Percentiles rank a stretch among this genome's conserved stretches.
phyloP scores from a whole-genome alignment of 2,329 filamentous ascomycete species.

The Ophiostoma sp. region DNA sequence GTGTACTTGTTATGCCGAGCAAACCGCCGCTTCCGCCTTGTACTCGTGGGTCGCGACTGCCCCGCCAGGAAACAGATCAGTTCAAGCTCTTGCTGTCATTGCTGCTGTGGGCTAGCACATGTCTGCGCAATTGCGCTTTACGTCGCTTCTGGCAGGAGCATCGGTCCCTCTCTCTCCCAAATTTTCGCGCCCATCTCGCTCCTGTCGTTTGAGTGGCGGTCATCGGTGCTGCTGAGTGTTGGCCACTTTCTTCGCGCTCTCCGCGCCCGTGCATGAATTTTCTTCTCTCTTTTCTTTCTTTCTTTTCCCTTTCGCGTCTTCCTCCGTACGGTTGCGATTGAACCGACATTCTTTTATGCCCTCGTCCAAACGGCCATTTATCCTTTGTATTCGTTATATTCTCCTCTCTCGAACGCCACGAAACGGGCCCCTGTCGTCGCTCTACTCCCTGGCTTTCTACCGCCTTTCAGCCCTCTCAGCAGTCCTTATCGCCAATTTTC shows the following conservation, averaged over 20 bases:
- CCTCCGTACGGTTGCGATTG: not conserved
- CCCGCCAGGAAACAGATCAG: not conserved
- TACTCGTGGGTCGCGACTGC: slow-evolving; percentile 13
- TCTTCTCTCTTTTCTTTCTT: not conserved
- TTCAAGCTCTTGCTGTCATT: not conserved
- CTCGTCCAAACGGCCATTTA: not conserved
- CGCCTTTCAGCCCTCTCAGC: not conserved
- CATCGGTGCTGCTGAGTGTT: slow-evolving; percentile 19
- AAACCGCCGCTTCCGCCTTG: slow-evolving; percentile 13
- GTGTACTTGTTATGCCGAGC: slow-evolving; percentile 1
- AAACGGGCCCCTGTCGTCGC: not conserved
- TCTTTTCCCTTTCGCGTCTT: not conserved
- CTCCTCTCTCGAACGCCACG: not conserved
- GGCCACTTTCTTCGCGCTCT: slow-evolving; percentile 12
- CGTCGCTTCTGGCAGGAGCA: slow-evolving; percentile 15
- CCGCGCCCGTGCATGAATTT: slow-evolving; percentile 13
- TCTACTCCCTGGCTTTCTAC: not conserved
- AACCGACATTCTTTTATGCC: slow-evolving; percentile 5
- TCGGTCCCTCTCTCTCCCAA: slow-evolving; percentile 6
- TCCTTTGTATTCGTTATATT: slow-evolving; percentile 7
- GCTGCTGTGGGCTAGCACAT: slow-evolving; percentile 1
- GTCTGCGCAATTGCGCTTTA: not conserved
- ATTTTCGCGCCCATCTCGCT: slow-evolving; percentile 13
- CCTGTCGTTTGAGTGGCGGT: slow-evolving; percentile 10
- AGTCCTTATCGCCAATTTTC: slow-evolving; percentile 5